Percentiles rank a stretch among this genome's conserved stretches.
These are phyloP conservation scores for Auriscalpium microsporum DNA, from an alignment of 768 basidiomycete species.

Conservation along the genomic window DNA sequence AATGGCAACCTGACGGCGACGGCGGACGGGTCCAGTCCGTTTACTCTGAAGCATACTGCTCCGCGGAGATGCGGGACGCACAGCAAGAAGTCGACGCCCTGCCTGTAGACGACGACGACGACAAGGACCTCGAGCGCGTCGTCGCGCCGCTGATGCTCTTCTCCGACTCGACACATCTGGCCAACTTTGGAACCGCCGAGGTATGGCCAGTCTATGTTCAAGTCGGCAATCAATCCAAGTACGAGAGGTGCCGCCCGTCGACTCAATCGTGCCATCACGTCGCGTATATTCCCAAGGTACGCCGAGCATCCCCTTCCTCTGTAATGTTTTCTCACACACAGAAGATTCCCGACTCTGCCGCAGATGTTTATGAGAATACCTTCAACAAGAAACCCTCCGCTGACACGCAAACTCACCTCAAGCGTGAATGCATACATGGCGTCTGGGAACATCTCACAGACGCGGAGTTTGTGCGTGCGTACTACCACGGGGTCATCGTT, in stretches of 20 bases:
- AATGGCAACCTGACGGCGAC: constrained; percentile 16
- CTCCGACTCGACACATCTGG: constrained; percentile 18
- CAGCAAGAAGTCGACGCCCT: not conserved
- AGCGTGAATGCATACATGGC: constrained; percentile 18
- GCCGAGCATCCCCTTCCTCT: not conserved
- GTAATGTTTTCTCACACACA: not conserved
- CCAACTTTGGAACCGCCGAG: constrained; percentile 15
- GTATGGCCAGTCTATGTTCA: constrained; percentile 19
- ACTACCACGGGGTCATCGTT: constrained; percentile 16
- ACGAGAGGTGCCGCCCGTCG: not conserved
- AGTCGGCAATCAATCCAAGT: constrained; percentile 18
- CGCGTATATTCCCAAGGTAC: constrained; percentile 14
- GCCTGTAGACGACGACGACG: constrained; percentile 9
- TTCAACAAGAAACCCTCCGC: not conserved
- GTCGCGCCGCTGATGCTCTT: constrained; percentile 13
- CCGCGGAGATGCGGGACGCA: not conserved
- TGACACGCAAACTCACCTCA: constrained; percentile 12
- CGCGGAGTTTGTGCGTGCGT: constrained; percentile 17
- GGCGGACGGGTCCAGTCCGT: not conserved
- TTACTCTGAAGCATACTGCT: not conserved
- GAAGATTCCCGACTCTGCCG: constrained; percentile 11
- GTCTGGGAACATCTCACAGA: constrained; percentile 12
- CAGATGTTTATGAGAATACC: constrained; percentile 7
- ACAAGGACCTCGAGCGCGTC: constrained; percentile 12
- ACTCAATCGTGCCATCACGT: constrained; percentile 15